Conservation (phyloP, 2,329 filamentous ascomycete genomes). For the Diaporthe ilicicola region DNA sequence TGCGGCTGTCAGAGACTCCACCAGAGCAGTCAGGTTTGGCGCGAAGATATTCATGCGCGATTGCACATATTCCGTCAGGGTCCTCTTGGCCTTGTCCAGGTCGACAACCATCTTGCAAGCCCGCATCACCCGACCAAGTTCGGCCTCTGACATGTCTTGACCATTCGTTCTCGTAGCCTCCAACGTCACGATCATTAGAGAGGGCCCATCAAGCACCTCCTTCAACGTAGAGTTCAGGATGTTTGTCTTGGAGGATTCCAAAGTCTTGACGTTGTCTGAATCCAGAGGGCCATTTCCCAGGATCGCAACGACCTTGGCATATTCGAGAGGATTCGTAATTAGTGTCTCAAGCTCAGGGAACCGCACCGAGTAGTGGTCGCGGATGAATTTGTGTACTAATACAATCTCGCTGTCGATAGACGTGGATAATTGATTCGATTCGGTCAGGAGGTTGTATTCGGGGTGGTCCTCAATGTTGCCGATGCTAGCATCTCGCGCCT, state of each 20-base stretch:
- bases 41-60: slow-evolving; percentile 97
- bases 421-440: slow-evolving; percentile 89
- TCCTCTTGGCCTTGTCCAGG: slow-evolving; percentile 86
- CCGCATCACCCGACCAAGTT: slow-evolving; percentile 76
- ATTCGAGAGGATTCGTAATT: slow-evolving; percentile 91
- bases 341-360: slow-evolving; percentile 93
- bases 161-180: slow-evolving; percentile 93
- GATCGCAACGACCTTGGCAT: slow-evolving; percentile 93
- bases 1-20: slow-evolving; percentile 91
- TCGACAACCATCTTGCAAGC: slow-evolving; percentile 91
- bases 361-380: slow-evolving; percentile 92
- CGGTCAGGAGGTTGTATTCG: slow-evolving; percentile 87
- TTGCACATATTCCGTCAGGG: slow-evolving; percentile 91
- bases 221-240: slow-evolving; percentile 78
- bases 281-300: slow-evolving; percentile 92
- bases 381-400: slow-evolving; percentile 93
- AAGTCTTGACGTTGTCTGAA: slow-evolving; percentile 77
- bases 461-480: slow-evolving; percentile 92
- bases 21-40: slow-evolving; percentile 88
- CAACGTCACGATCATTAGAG: slow-evolving; percentile 94
- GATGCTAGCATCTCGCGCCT: slow-evolving; percentile 66
- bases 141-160: slow-evolving; percentile 75
- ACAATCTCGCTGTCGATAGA: slow-evolving; percentile 93
- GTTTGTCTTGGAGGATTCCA: slow-evolving; percentile 82
- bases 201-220: slow-evolving; percentile 85